Evolutionary conservation across 139 green algal genomes (phyloP).

Genomic region (Pedinophyceae sp.): DNA sequence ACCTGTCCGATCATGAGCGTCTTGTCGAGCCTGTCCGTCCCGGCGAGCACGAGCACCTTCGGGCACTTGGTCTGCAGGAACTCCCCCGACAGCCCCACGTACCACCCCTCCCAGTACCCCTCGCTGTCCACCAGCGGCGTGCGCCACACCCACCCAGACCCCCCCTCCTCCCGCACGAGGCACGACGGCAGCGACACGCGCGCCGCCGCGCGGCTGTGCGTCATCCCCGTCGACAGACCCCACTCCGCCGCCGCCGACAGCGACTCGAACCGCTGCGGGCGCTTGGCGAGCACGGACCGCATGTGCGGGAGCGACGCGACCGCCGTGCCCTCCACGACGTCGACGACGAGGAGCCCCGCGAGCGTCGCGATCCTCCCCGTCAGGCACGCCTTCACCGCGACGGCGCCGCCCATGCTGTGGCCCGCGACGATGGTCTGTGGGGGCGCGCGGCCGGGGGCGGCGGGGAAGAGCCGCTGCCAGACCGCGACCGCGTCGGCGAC

Average conservation of each 20-base stretch:
- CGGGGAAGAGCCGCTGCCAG: conserved; percentile 38
- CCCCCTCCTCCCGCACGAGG: conserved; percentile 11
- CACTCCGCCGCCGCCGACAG: conserved; percentile 38
- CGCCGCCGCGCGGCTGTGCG: conserved; percentile 14
- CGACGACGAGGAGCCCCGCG: conserved; percentile 69
- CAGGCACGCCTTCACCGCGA: conserved; percentile 45
- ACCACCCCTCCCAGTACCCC: conserved; percentile 77
- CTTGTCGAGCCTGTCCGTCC: conserved; percentile 80
- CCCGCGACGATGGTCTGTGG: conserved; percentile 51
- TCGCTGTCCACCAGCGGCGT: conserved; percentile 42
- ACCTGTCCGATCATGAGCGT: conserved; percentile 73
- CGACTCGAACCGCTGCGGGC: conserved; percentile 32
- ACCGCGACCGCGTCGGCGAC: conserved; percentile 39
- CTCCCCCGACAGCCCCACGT: conserved; percentile 52
- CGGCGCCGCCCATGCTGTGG: conserved; percentile 73
- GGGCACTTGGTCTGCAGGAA: conserved; percentile 49
- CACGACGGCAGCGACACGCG: conserved; percentile 48
- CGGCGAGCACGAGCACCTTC: conserved; percentile 84
- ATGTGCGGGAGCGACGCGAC: conserved; percentile 62
- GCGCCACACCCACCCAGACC: conserved; percentile 44
- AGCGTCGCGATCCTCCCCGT: conserved; percentile 29
- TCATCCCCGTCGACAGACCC: conserved; percentile 24
- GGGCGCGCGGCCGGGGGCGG: not conserved
- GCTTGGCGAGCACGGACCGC: conserved; percentile 33
- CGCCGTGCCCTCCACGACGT: conserved; percentile 83